Conservation (phyloP, 768 basidiomycete genomes). For the Nevesoporus exiguus region DNA sequence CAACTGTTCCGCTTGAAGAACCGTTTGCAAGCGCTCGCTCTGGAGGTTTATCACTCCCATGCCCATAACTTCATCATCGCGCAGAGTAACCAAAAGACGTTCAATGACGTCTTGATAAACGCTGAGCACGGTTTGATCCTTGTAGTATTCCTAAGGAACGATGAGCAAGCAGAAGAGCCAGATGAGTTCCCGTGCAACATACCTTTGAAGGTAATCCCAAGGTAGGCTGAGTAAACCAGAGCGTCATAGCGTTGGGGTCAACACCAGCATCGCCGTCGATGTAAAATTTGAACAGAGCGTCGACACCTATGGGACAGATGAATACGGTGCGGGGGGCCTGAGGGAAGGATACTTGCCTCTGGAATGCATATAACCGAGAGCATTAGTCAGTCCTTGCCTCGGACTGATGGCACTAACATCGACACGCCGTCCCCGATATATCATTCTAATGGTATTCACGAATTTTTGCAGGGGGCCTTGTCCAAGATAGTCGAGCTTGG, state of each 20-base stretch:
- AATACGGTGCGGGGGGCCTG: neutral
- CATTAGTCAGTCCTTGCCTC: conserved; percentile 68
- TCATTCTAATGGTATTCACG: conserved; percentile 53
- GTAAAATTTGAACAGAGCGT: conserved; percentile 73
- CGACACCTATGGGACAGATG: conserved; percentile 51
- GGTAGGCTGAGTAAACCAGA: conserved; percentile 81
- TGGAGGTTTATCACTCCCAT: conserved; percentile 8
- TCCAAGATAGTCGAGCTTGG: conserved; percentile 70
- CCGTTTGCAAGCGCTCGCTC: conserved; percentile 19
- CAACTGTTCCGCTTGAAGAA: conserved; percentile 37
- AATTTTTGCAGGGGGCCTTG: conserved; percentile 66
- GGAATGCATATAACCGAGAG: conserved; percentile 84
- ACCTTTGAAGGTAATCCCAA: conserved; percentile 89
- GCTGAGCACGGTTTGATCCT: conserved; percentile 66
- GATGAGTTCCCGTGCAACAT: neutral
- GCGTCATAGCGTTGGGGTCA: conserved; percentile 80
- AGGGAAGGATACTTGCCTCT: conserved; percentile 48
- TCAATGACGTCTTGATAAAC: conserved; percentile 69
- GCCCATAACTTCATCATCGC: conserved; percentile 38
- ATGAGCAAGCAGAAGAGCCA: neutral
- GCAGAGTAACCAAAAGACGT: conserved; percentile 58
- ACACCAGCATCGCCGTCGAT: conserved; percentile 85
- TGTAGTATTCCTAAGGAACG: conserved; percentile 75
- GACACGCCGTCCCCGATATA: conserved; percentile 55
- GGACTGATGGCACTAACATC: conserved; percentile 35